A percentile compares a stretch with the other conserved stretches of the same genome.
Conservation (phyloP, 2,329 filamentous ascomycete species). For the Phyllosticta citrichinensis region DNA sequence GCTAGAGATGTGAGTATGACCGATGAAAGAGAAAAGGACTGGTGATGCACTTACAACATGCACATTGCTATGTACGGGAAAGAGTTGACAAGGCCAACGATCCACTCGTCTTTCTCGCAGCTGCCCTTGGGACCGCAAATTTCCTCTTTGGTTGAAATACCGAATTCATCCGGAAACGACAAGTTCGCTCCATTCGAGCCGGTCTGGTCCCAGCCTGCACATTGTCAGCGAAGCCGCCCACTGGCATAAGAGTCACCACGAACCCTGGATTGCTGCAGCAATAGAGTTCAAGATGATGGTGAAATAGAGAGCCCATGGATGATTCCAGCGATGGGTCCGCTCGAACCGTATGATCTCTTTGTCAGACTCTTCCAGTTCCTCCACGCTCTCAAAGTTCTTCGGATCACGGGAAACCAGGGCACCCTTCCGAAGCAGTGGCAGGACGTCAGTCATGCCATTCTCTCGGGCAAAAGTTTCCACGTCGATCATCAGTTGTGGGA, state of each 20-base stretch:
- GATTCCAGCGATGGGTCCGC: slow-evolving; percentile 56
- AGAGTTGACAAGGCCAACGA: slow-evolving; percentile 18
- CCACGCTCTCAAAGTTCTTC: slow-evolving; percentile 49
- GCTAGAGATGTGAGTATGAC: not conserved
- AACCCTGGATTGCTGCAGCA: slow-evolving; percentile 54
- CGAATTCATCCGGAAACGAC: slow-evolving; percentile 47
- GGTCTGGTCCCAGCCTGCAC: not conserved
- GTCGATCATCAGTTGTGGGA: slow-evolving; percentile 40
- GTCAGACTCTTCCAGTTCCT: slow-evolving; percentile 50
- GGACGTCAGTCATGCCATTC: slow-evolving; percentile 49
- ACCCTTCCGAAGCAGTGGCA: slow-evolving; percentile 53
- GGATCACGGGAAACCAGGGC: slow-evolving; percentile 67
- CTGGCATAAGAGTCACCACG: slow-evolving; percentile 18
- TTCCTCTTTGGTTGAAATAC: slow-evolving; percentile 30
- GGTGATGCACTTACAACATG: slow-evolving; percentile 3
- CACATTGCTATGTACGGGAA: slow-evolving; percentile 14
- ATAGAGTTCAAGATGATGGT: slow-evolving; percentile 60
- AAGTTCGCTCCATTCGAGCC: slow-evolving; percentile 41
- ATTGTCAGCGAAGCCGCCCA: not conserved
- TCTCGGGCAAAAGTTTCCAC: slow-evolving; percentile 51
- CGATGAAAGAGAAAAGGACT: not conserved
- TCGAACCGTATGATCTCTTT: slow-evolving; percentile 52
- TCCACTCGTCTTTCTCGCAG: slow-evolving; percentile 21
- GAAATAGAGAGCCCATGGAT: slow-evolving; percentile 52
- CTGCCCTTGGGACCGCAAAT: slow-evolving; percentile 12